Base-by-base conservation (phyloP, 345 rosid genomes). In the Chamaenerion angustifolium region DNA sequence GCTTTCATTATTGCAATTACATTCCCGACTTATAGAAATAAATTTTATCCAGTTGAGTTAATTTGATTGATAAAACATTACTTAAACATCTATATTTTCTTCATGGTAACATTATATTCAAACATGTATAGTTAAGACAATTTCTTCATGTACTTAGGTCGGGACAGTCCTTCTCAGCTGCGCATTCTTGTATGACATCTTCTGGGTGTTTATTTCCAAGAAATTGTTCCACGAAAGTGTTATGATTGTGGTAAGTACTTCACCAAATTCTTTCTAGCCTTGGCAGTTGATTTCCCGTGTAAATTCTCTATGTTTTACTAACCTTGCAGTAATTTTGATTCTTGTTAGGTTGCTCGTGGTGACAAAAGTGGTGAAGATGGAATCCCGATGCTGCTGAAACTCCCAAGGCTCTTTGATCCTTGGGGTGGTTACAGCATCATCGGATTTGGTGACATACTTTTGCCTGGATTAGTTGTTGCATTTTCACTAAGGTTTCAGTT, bases 371-470 rank as follows among this genome's bases (percentile, higher is more conserved):
- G 96, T 53, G 88, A 88, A 72, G 96, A 93, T 69, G 96, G 99
- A 41, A 93, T 93, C 41, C 99, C 99, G 1, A 88, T 93, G 99
- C 74, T 93, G 62, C 63, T 93, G 61, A 93, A 93, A 69, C 88
- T 88, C 52, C 99, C 99, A 0, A 87, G 95, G 45, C 65, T 93
- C 85, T 88, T 80, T 49, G 99, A 93, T 74, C 99, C 96, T 0
- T 93, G 99, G 99, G 99, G 99, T 25, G 99, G 99, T 56, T 93
- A 76, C 75, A 88, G 96, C 68, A 81, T 93, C 63, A 88, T 93
- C 47, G 96, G 99, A 58, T 93, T 93, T 40, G 99, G 96, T 19
- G 99, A 93, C 85, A 93, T 93, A 66, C 90, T 93, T 64, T 69
- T 88, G 57, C 99, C 96, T 8, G 99, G 96, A 64, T 69, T 93